Evolutionary conservation across 176 grass and related monocot genomes (phyloP).

Genomic region (sorghum (Sorghum bicolor)): Sorghum_bicolor_NCBIv3 NC_012878.2:2896001-2896500

Average conservation of each 20-base stretch:
- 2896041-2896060: slow-evolving; percentile 31
- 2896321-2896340: slow-evolving; percentile 63
- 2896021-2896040: slow-evolving; percentile 90
- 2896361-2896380: slow-evolving; percentile 36
- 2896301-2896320: slow-evolving; percentile 55
- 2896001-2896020: slow-evolving; percentile 61
- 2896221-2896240: slow-evolving; percentile 45
- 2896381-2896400: slow-evolving; percentile 39
- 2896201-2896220: slow-evolving; percentile 51
- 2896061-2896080: slow-evolving; percentile 55
- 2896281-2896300: slow-evolving; percentile 53
- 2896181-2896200: slow-evolving; percentile 47
- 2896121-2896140: slow-evolving; percentile 67
- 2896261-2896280: slow-evolving; percentile 62
- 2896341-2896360: slow-evolving; percentile 72
- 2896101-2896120: slow-evolving; percentile 61
- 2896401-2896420: slow-evolving; percentile 67
- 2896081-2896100: slow-evolving; percentile 58
- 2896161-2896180: slow-evolving; percentile 28
- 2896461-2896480: slow-evolving; percentile 63
- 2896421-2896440: slow-evolving; percentile 48
- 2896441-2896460: slow-evolving; percentile 58
- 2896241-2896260: slow-evolving; percentile 41
- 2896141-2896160: slow-evolving; percentile 32
- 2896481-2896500: slow-evolving; percentile 72